A percentile compares a stretch with the other conserved stretches of the same genome.
These are phyloP conservation scores for Linum tenue DNA, from an alignment of 345 rosid genomes.

Conservation along the genomic window DNA sequence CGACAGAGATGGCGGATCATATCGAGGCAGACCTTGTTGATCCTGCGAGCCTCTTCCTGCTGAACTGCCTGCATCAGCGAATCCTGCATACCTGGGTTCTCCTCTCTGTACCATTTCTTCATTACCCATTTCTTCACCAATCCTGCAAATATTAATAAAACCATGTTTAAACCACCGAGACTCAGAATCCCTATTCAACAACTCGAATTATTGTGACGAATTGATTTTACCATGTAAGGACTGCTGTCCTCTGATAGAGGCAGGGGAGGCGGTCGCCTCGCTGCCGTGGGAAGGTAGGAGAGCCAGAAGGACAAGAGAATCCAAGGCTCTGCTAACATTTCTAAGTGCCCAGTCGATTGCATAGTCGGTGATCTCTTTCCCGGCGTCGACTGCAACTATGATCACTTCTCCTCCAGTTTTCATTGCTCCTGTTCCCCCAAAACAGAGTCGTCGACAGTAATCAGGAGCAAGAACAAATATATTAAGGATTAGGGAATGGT, in stretches of 20 bases:
- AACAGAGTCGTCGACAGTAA: too few species aligned
- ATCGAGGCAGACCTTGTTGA: conserved; percentile 19
- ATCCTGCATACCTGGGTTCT: neutral
- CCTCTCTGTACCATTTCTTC: conserved; percentile 1
- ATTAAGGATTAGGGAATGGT: too few species aligned
- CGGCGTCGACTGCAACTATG: conserved; percentile 33
- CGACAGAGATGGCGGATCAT: conserved; percentile 24
- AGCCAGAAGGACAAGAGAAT: conserved; percentile 25
- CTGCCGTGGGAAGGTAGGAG: conserved; percentile 21
- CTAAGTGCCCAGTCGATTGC: conserved; percentile 30
- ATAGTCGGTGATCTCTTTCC: conserved; percentile 26
- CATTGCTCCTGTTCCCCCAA: conserved; percentile 18
- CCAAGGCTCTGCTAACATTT: conserved; percentile 19
- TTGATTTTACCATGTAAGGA: neutral
- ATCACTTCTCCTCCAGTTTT: conserved; percentile 22
- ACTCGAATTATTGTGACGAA: too few species aligned
- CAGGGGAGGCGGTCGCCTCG: neutral
- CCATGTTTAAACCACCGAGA: too few species aligned
- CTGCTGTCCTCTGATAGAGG: neutral
- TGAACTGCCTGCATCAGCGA: neutral
- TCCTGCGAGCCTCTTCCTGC: conserved; percentile 3
- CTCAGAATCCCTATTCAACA: too few species aligned
- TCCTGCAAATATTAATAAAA: conserved; percentile 13
- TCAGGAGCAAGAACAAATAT: too few species aligned
- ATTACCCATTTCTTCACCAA: conserved; percentile 18